Evolutionary conservation across 177 flowering plant genomes (phyloP), one percentile per base, ranked within the genome.

Genomic region (Vitis hybrid): DNA sequence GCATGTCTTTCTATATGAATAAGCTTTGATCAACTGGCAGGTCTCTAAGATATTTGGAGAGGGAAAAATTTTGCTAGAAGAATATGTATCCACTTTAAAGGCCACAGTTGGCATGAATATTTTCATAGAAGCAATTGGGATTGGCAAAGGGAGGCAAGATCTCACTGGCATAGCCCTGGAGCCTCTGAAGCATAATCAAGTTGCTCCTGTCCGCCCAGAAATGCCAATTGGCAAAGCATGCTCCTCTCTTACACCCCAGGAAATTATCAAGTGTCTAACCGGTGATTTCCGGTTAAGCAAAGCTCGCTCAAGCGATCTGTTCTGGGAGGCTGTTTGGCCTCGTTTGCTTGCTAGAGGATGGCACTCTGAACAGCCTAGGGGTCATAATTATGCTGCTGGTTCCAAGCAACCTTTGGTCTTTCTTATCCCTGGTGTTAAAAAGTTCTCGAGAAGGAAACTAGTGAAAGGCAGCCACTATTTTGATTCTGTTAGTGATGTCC

Each of bases 71-170:
- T 62, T 72, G 13, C 70, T 91, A 14, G 90, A 87, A 77, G 86
- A 89, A 51, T 95, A 89, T 79, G 85, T 89, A 55, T 80, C 78
- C 30, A 19, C 78, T 64, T 71, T 95, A 50, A 93, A 87, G 81
- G 67, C 65, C 68, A 68, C 70, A 60, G 88, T 88, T 69, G 98
- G 99, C 60, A 51, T 90, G 68, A 74, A 64, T 21, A 70, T 56
- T 56, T 85, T 95, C 55, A 78, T 91, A 18, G 94, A 90, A 62
- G 97, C 92, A 35, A 80, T 93, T 1, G 97, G 84, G 9, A 83
- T 95, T 54, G 98, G 99, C 21, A 90, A 82, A 68, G 94, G 93
- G 62, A 93, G 93, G 84, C 73, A 81, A 70, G 99, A 95, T 67
- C 90, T 93, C 46, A 91, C 97, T 2, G 81, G 90, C 61, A 69